A percentile compares a stretch with the other conserved stretches of the same genome.
Evolutionary conservation across 2,329 filamentous ascomycete species (phyloP).

Genomic region (Aureobasidium sp.): DNA sequence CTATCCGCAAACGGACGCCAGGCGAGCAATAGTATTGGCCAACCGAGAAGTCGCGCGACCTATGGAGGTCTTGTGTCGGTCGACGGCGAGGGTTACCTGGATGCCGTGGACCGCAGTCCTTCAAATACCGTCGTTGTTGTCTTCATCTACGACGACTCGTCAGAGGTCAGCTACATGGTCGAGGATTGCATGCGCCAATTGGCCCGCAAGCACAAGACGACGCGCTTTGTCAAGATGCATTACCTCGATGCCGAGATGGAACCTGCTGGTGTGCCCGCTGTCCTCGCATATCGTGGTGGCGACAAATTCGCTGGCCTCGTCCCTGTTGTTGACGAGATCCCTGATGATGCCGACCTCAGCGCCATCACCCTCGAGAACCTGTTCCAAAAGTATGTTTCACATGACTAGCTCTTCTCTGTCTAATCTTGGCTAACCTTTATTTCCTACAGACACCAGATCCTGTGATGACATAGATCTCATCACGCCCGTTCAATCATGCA

Average conservation of each 20-base stretch:
- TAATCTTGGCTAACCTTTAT: not conserved
- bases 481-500: not conserved
- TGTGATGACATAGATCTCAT: not conserved
- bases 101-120: slow-evolving; percentile 85
- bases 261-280: slow-evolving; percentile 74
- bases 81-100: slow-evolving; percentile 87
- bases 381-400: slow-evolving; percentile 45
- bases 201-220: slow-evolving; percentile 61
- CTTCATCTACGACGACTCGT: slow-evolving; percentile 88
- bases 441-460: slow-evolving; percentile 15
- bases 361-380: slow-evolving; percentile 51
- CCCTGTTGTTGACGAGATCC: slow-evolving; percentile 79
- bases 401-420: not conserved
- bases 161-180: slow-evolving; percentile 68
- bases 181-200: slow-evolving; percentile 71
- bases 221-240: slow-evolving; percentile 86
- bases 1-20: slow-evolving; percentile 34
- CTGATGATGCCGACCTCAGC: slow-evolving; percentile 48
- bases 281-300: slow-evolving; percentile 82
- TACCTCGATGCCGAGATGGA: slow-evolving; percentile 93
- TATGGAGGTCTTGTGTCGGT: slow-evolving; percentile 78
- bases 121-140: slow-evolving; percentile 81
- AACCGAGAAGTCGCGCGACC: slow-evolving; percentile 37
- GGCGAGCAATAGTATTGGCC: slow-evolving; percentile 6
- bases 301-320: slow-evolving; percentile 88